A percentile compares a stretch with the other conserved stretches of the same genome.
Conservation (phyloP, 2,329 filamentous ascomycete genomes). For the Helicocarpus griseus region DNA sequence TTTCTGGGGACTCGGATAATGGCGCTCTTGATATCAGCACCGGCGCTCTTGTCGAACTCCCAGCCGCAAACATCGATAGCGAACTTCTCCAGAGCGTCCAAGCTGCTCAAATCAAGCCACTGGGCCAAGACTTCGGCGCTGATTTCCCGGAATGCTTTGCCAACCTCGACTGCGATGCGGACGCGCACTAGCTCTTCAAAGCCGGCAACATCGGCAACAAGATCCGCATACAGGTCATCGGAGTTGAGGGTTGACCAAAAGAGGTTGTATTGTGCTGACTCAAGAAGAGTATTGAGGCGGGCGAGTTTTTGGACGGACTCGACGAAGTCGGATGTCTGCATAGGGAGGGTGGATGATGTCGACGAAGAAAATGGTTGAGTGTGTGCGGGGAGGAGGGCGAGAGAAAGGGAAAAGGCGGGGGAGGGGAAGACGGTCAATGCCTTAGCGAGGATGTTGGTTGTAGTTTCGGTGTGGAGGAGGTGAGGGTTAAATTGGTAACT, state of each 20-base stretch:
- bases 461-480: constrained; percentile 90
- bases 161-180: constrained; percentile 78
- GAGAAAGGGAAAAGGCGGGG: constrained; percentile 84
- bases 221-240: constrained; percentile 90
- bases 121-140: constrained; percentile 57
- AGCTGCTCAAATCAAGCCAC: constrained; percentile 61
- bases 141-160: constrained; percentile 68
- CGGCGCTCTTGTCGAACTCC: constrained; percentile 56
- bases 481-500: constrained; percentile 99
- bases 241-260: constrained; percentile 93
- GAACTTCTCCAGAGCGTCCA: constrained; percentile 63
- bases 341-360: constrained; percentile 31
- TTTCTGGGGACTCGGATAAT: constrained; percentile 74
- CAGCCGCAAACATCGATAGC: constrained; percentile 79
- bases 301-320: constrained; percentile 88
- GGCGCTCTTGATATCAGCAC: constrained; percentile 16
- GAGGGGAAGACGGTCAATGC: constrained; percentile 94
- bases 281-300: constrained; percentile 74
- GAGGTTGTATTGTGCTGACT: constrained; percentile 76
- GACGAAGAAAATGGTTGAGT: constrained; percentile 54
- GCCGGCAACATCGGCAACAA: constrained; percentile 85
- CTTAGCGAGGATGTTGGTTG: constrained; percentile 99
- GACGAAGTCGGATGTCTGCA: constrained; percentile 47
- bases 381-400: constrained; percentile 85
- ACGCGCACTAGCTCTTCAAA: constrained; percentile 93